Evolutionary conservation across 306 rosid species (phyloP).

Genomic region (Trifolium fragiferum): DNA sequence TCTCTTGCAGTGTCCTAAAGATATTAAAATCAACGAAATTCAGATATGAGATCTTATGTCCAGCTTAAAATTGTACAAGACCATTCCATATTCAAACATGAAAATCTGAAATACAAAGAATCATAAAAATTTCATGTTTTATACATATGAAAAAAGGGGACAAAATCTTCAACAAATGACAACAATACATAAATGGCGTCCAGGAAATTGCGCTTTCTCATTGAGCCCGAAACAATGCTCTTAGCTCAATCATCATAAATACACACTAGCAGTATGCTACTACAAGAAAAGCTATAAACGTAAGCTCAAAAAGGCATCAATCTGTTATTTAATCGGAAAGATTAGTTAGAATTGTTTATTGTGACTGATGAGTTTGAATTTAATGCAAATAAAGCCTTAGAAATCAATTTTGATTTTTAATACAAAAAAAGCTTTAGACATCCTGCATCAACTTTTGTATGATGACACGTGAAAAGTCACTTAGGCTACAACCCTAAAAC

Average conservation of each 20-base stretch:
- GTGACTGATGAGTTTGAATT: background rate
- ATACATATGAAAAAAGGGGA: background rate
- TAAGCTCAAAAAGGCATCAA: background rate
- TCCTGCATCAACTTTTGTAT: slow-evolving; percentile 6
- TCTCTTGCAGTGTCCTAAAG: slow-evolving; percentile 77
- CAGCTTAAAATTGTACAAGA: slow-evolving; percentile 11
- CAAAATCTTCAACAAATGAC: background rate
- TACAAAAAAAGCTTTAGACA: slow-evolving; percentile 1
- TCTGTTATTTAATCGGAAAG: background rate
- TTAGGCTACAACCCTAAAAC: slow-evolving; percentile 1
- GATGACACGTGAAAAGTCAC: slow-evolving; percentile 4
- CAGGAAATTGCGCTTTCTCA: background rate
- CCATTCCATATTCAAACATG: slow-evolving; percentile 21
- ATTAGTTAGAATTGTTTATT: background rate
- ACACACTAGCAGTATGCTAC: background rate
- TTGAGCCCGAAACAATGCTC: slow-evolving; percentile 17
- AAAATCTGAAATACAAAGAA: background rate
- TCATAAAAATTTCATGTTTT: background rate
- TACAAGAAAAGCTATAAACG: background rate
- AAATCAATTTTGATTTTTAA: background rate
- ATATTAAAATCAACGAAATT: slow-evolving; percentile 36
- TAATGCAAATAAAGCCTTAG: background rate
- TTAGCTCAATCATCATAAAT: background rate
- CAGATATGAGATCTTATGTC: slow-evolving; percentile 1
- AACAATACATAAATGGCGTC: slow-evolving; percentile 12